Evolutionary conservation across 2,329 filamentous ascomycete species (phyloP), one percentile per base, ranked within the genome.

Genomic region (Dryadomyces sulphureus): DNA sequence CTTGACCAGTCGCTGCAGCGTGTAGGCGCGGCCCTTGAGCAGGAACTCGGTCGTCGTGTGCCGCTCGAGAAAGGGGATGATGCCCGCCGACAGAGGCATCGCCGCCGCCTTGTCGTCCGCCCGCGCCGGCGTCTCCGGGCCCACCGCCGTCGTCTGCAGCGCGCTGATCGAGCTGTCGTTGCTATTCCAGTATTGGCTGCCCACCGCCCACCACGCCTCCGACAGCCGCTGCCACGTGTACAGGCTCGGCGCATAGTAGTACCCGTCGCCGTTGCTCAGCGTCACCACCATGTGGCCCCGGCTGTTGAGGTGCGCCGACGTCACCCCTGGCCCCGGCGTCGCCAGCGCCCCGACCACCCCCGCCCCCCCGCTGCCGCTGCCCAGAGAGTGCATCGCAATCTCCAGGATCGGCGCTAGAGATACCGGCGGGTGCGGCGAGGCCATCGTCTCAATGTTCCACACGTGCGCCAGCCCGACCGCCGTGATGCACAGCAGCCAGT

Each of bases 141-240:
- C 78, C 7, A 81, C 72, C 9, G 79, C 78, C 1, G 79, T 81
- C 2, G 84, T 79, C 53, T 87, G 80, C 34, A 94, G 64, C 43
- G 88, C 84, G 41, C 84, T 81, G 45, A 94, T 79, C 0, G 88
- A 88, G 2, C 87, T 88, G 57, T 95, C 92, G 45, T 88, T 94
- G 1, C 88, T 93, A 62, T 98, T 96, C 93, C 92, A 98, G 61
- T 98, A 98, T 60, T 98, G 92, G 54, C 86, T 94, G 17, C 89
- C 89, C 0, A 96, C 88, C 0, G 90, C 90, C 88, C 92, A 98
- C 92, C 92, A 98, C 2, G 86, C 76, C 60, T 98, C 93, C 2
- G 88, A 94, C n/a, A 98, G 70, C 9, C 89, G 79, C 62, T 96
- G 90, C 92, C 92, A 98, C 7, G 80, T 77, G 61, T 79, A 90